Evolutionary conservation across 352 stramenopile genomes (phyloP).

Genomic region (Pythium grandisporangium): DNA sequence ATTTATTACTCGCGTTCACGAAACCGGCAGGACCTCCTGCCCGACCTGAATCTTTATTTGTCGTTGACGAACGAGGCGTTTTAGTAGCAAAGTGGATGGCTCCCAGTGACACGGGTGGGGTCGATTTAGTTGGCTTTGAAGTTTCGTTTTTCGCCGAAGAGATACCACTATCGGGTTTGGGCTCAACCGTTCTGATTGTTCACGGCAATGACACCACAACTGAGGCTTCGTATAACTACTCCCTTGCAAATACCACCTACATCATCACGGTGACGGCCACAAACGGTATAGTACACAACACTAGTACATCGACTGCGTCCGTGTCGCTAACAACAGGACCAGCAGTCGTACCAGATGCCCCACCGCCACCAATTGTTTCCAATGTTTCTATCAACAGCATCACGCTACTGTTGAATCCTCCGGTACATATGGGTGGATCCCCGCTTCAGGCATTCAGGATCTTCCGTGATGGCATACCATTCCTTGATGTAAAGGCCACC

Average conservation of each 20-base stretch:
- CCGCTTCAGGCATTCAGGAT: slow-evolving; percentile 20
- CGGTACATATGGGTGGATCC: slow-evolving; percentile 5
- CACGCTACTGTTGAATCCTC: neutral
- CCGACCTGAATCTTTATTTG: slow-evolving; percentile 1
- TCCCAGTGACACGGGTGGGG: slow-evolving; percentile 25
- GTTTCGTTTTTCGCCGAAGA: neutral
- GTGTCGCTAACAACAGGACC: neutral
- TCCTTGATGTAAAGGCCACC: slow-evolving; percentile 8
- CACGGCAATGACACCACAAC: too few relatives aligned
- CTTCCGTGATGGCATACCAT: slow-evolving; percentile 30
- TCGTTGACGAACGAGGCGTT: slow-evolving; percentile 4
- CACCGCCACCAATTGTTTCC: neutral
- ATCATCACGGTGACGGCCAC: neutral
- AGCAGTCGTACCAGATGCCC: neutral
- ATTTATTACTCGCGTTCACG: slow-evolving; percentile 16
- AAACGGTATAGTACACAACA: neutral
- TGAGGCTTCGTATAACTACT: neutral
- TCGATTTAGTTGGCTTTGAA: neutral
- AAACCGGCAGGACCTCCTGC: slow-evolving; percentile 14
- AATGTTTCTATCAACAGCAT: neutral
- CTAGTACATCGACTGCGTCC: neutral
- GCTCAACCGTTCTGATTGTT: neutral
- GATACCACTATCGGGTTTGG: neutral
- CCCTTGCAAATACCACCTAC: neutral
- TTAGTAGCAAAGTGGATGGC: slow-evolving; percentile 25